Percentiles rank a stretch among this genome's conserved stretches.
phyloP scores from a whole-genome alignment of 139 green algal species.

The Chlamydomonas sphaeroides region DNA sequence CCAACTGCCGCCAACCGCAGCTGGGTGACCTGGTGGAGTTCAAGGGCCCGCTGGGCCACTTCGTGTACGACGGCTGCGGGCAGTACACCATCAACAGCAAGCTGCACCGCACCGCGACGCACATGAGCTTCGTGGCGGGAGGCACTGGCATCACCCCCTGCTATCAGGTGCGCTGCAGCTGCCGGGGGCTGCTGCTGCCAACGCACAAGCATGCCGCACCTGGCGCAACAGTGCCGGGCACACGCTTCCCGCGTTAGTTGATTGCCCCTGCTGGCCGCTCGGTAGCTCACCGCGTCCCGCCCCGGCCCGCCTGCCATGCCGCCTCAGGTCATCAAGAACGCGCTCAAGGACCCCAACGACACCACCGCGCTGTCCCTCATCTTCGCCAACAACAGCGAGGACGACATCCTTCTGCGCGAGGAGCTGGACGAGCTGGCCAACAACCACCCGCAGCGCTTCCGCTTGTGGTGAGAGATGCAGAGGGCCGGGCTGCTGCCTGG shows the following conservation, averaged over 20 bases:
- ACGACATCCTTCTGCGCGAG: conserved; percentile 94
- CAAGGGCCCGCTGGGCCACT: conserved; percentile 95
- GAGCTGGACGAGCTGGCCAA: conserved; percentile 88
- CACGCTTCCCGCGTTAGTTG: no score
- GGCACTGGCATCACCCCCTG: conserved; percentile 84
- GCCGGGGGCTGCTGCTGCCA: no score
- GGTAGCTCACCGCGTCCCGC: no score
- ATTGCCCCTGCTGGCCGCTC: no score
- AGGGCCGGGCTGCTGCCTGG: no score
- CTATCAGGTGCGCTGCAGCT: no score
- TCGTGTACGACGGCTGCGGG: conserved; percentile 84
- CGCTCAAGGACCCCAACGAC: conserved; percentile 86
- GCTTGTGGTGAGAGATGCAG: conserved; percentile 37
- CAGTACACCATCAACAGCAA: conserved; percentile 75
- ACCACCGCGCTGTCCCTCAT: conserved; percentile 88
- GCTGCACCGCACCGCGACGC: conserved; percentile 38
- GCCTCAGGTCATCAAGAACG: conserved; percentile 81
- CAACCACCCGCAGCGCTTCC: conserved; percentile 72
- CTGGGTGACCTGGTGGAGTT: conserved; percentile 93
- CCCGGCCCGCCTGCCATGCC: no score
- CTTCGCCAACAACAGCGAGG: conserved; percentile 91
- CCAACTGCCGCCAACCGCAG: no score
- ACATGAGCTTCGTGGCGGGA: conserved; percentile 92
- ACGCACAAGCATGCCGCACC: no score
- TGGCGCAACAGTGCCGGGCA: no score